Base-by-base conservation (phyloP, 768 basidiomycete species). In the Suillus sp. region DNA sequence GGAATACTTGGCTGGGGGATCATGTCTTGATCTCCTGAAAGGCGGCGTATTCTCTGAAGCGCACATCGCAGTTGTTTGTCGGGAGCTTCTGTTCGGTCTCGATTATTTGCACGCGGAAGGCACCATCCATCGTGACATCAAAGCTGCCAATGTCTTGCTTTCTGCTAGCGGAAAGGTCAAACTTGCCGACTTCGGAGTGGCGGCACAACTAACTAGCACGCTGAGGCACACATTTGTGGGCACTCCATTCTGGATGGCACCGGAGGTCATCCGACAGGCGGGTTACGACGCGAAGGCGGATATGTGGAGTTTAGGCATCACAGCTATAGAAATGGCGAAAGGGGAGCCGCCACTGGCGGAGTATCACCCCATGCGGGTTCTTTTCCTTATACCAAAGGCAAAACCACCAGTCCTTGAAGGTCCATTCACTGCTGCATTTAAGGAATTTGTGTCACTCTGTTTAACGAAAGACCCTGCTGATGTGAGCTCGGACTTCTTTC, bases 1-100 rank as follows among this genome's bases (percentile, higher is more conserved):
- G 97, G 97, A 99, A 77, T 99, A 94, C 77, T 89, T 99, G 60
- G 95, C 95, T 0, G 97, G 97, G 48, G 97, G 97, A n/a, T 97
- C 95, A 32, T 98, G 97, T 78, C 85, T 98, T 61, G 97, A 99
- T 77, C 84, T 99, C 61, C 86, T 99, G 68, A 97, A 96, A 77
- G 86, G 94, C 1, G 96, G 94, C 32, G 80, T 85, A 35, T 97
- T 98, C 75, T 87, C 90, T 16, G 97, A 99, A 77, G 84, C 87
- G 0, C 96, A 99, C 71, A 99, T 99, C 67, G 95, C 97, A 8
- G 90, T 97, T 68, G 86, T 98, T 66, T 95, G 93, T 70, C 91
- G 93, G 58, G 96, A 99, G 73, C 87, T 99, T 1, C 83, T 99
- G 30, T 79, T 91, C 32, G 97, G 97, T 27, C 86, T 99, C 34